Conservation (phyloP, 305 asterid species). For the Fraxinus paxiana region DNA sequence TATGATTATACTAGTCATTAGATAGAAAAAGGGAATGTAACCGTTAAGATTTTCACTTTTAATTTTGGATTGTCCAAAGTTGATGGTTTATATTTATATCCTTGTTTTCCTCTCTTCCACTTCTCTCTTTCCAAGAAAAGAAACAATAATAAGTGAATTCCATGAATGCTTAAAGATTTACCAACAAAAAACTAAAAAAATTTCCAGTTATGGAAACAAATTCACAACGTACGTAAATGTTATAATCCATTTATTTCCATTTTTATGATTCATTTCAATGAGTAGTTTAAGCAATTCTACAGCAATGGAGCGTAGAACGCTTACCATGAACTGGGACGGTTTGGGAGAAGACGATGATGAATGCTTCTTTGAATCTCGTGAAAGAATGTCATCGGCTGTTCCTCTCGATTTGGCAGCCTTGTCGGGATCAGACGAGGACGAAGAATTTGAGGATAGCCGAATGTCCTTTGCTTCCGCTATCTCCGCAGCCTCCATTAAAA, state of each 20-base stretch:
- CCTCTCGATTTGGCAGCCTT: constrained; percentile 44
- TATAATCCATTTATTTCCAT: neutral
- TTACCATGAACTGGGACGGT: constrained; percentile 88
- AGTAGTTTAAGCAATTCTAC: constrained; percentile 29
- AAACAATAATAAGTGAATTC: neutral
- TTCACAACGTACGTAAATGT: neutral
- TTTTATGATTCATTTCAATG: constrained; percentile 12
- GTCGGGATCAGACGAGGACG: constrained; percentile 54
- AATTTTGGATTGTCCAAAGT: neutral
- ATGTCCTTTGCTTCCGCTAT: constrained; percentile 55
- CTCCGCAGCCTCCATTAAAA: constrained; percentile 42
- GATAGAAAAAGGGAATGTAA: neutral
- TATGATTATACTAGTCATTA: neutral
- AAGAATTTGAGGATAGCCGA: constrained; percentile 71
- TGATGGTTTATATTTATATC: constrained; percentile 20
- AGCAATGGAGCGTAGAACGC: constrained; percentile 62
- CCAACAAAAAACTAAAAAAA: neutral
- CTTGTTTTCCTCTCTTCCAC: constrained; percentile 67
- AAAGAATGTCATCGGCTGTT: constrained; percentile 51
- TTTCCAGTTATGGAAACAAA: neutral
- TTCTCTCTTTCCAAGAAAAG: constrained; percentile 26
- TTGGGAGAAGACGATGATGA: constrained; percentile 77
- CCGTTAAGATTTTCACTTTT: neutral
- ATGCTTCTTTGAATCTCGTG: constrained; percentile 60
- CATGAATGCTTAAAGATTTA: neutral